Evolutionary conservation across 169 alveolate species (phyloP), one percentile per base, ranked within the genome.

Genomic region (Perkinsus olseni): DNA sequence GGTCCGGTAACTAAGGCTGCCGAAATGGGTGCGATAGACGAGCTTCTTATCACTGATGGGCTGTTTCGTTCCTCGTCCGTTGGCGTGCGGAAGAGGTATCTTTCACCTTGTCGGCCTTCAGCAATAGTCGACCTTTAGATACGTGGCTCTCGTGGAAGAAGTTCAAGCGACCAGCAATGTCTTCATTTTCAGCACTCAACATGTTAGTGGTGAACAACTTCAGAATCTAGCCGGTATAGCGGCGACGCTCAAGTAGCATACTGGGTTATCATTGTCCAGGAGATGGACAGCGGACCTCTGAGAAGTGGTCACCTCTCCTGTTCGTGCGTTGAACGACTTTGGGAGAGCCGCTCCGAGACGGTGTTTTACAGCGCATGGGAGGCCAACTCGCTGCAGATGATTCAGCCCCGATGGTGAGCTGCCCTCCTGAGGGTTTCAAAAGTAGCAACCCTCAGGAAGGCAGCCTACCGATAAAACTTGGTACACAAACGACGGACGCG

Each of bases 11-110:
- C 74, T 8, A 28, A 38, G 20, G 92, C 92, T 0, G 74, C 50
- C 3, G 74, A 91, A 1, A 91, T 38, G 74, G 92, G 92, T 62
- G 92, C 92, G 38, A 40, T 91, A n/a, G 51, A 91, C 17, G 50
- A 91, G 50, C 92, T 91, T 10, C 74, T 91, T 37, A 34, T 91
- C 74, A 91, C 92, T 0, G 92, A 91, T 62, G 50, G 74, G 0
- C 92, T 91, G 1, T 91, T 91, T 62, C 92, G 92, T 13, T 62
- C 82, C 10, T 62, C 82, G 8, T 62, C 82, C 17, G 82, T 62
- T 62, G 82, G 36, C 31, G 82, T 62, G 3, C 51, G 50, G 37
- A 91, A 91, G 50, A 6, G 38, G 92, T 38, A 91, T 91, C 38
- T 8, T 8, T 28, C 0, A 3, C 50, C 11, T 8, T 38, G 37